Base-by-base conservation (phyloP, 2,329 filamentous ascomycete genomes). In the Beauveria sp. region DNA sequence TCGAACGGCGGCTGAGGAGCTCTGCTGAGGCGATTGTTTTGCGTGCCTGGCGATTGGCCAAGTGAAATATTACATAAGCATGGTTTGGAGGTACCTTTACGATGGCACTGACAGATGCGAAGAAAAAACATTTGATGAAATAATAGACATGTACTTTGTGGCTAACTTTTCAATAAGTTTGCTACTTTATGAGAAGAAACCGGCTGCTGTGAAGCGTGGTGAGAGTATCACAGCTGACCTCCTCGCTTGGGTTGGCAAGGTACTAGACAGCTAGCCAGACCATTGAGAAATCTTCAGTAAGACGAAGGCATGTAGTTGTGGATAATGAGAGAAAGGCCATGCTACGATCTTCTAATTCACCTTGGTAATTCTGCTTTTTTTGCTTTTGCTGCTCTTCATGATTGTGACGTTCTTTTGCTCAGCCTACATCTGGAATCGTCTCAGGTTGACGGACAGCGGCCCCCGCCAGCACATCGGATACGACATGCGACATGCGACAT, bases 11-110 rank as follows among this genome's bases (percentile, higher is more conserved):
- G 57, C 24, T 18, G 38, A 52, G 57, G 49, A 60, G 49, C 48
- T 52, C 57, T 60, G 57, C 24, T 62, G 61, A 62, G 61, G 61
- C 61, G 61, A 62, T 59, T 62, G 55, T 59, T 62, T 62, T 62
- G 55, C 61, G 55, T 58, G 61, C 50, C 48, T 54, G 61, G 34
- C 60, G 60, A 62, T 57, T 62, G 60, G 60, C 28, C 45, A 26
- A 50, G 60, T 56, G 46, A 42, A 50, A 52, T 43, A 58, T 62
- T 62, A 62, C 54, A 54, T 62, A 62, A 62, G 48, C 60, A 62
- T 18, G 10, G 14, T 10, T 40, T 26, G 5, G 18, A 16, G 12
- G 16, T 24, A 20, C 12, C 14, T 38, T 16, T 38, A 38, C 34
- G 34, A 16, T 38, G 34, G 12, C 34, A 16, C 34, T 14, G 34